phyloP scores from a whole-genome alignment of 2,329 filamentous ascomycete genomes.

The Cytospora mali region DNA sequence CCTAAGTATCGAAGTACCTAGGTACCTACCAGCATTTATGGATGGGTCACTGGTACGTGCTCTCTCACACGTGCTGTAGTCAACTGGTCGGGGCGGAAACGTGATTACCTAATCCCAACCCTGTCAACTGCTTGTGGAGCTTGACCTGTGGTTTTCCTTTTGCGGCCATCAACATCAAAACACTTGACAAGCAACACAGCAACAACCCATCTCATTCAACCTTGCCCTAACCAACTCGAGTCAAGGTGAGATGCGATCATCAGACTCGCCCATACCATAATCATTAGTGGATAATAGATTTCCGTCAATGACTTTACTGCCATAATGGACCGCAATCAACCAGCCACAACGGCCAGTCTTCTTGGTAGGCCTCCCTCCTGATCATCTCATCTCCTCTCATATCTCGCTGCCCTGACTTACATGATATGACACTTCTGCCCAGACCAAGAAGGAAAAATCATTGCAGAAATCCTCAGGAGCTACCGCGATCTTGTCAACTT shows the following conservation, averaged over 20 bases:
- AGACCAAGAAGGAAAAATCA: conserved; percentile 50
- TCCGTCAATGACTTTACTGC: background rate
- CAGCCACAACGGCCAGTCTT: conserved; percentile 27
- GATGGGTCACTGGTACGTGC: no score
- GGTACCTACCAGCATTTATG: background rate
- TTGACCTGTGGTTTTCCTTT: background rate
- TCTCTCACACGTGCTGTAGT: no score
- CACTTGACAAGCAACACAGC: background rate
- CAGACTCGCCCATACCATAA: background rate
- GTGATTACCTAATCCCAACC: background rate
- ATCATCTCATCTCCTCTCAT: background rate
- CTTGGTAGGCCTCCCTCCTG: conserved; percentile 24
- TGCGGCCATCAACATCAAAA: background rate
- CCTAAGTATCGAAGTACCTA: background rate
- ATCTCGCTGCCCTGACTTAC: background rate
- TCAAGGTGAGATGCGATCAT: background rate
- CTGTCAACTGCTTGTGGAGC: background rate
- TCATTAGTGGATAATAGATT: no score
- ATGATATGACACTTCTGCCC: conserved; percentile 19
- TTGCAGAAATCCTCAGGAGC: conserved; percentile 48
- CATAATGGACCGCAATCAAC: conserved; percentile 31
- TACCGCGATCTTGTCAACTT: conserved; percentile 48
- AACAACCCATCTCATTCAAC: background rate
- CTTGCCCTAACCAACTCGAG: background rate
- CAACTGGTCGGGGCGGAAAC: no score